Evolutionary conservation across 805 yeast genomes (phyloP), one percentile per base, ranked within the genome.

Genomic region (Yamadazyma tumulicola): DNA sequence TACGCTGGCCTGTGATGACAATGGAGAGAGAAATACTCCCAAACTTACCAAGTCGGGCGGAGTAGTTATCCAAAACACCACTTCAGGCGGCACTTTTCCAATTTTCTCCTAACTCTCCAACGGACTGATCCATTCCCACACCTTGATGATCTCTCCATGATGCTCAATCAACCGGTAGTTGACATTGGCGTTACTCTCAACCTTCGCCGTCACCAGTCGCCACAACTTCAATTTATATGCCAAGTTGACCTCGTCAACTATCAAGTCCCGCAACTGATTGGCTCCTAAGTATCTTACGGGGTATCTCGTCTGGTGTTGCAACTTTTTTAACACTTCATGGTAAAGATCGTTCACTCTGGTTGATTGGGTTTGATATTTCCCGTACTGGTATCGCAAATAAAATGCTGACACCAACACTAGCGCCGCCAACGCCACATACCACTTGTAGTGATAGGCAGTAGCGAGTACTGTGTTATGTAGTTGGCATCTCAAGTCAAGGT

Each of bases 71-170:
- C n/a, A n/a, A n/a, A n/a, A n/a, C n/a, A n/a, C n/a, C n/a, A n/a
- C n/a, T n/a, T n/a, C n/a, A n/a, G n/a, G n/a, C n/a, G n/a, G n/a
- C n/a, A n/a, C n/a, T n/a, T n/a, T n/a, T n/a, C n/a, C n/a, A n/a
- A n/a, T n/a, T n/a, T n/a, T n/a, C n/a, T n/a, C n/a, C n/a, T n/a
- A n/a, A n/a, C n/a, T n/a, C n/a, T n/a, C n/a, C n/a, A n/a, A 9
- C 10, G 12, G 12, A 27, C 58, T 77, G 23, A 79, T 70, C 96
- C 96, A 88, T 52, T 86, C 87, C 86, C 95, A 85, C 22, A 85
- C 85, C 51, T 79, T 78, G 72, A 84, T 77, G 41, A 88, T 84
- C 46, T 88, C 96, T 12, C 97, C 96, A 49, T 82, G 84, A 19
- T 80, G 70, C 53, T 88, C 97, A 37, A 76, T 59, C 36, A 81